Percentiles rank a stretch among this genome's conserved stretches.
phyloP scores from a whole-genome alignment of 2,329 filamentous ascomycete genomes.

The Ascomycota sp. region DNA sequence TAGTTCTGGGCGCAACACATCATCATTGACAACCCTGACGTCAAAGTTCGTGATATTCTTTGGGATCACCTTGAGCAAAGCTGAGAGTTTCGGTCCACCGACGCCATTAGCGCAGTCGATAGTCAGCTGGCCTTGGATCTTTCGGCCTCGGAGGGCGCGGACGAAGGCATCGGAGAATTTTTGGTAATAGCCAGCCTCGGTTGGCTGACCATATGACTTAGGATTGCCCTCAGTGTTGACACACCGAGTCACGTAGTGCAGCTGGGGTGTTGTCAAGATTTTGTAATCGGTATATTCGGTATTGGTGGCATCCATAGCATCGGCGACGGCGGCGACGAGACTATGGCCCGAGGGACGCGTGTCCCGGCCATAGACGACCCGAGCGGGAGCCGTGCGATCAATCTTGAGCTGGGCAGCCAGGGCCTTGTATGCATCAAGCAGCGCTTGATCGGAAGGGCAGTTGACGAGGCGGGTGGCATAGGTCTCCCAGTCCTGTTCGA shows the following conservation, averaged over 20 bases:
- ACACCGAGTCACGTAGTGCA: slow-evolving; percentile 89
- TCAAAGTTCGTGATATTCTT: slow-evolving; percentile 47
- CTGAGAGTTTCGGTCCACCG: slow-evolving; percentile 70
- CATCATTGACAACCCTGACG: slow-evolving; percentile 76
- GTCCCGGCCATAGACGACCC: slow-evolving; percentile 76
- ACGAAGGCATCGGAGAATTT: slow-evolving; percentile 75
- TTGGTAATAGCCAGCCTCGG: slow-evolving; percentile 82
- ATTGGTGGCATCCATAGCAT: slow-evolving; percentile 54
- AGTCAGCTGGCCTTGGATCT: slow-evolving; percentile 48
- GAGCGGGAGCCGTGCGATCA: slow-evolving; percentile 45
- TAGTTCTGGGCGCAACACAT: slow-evolving; percentile 70
- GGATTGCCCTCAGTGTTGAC: slow-evolving; percentile 79
- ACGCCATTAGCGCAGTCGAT: slow-evolving; percentile 96
- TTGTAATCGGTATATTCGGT: slow-evolving; percentile 67
- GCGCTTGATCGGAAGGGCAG: slow-evolving; percentile 47
- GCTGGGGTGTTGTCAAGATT: slow-evolving; percentile 84
- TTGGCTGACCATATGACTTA: slow-evolving; percentile 70
- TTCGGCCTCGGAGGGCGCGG: slow-evolving; percentile 56
- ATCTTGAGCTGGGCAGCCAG: slow-evolving; percentile 57
- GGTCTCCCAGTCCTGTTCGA: slow-evolving; percentile 83
- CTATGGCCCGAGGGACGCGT: slow-evolving; percentile 78
- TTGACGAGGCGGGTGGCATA: slow-evolving; percentile 82
- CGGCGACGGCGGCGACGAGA: slow-evolving; percentile 56
- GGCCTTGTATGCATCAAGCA: slow-evolving; percentile 53
- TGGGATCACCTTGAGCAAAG: slow-evolving; percentile 67